These are phyloP conservation scores for Rachicladosporium sp. DNA, from an alignment of 2,329 filamentous ascomycete species.

Conservation along the genomic window DNA sequence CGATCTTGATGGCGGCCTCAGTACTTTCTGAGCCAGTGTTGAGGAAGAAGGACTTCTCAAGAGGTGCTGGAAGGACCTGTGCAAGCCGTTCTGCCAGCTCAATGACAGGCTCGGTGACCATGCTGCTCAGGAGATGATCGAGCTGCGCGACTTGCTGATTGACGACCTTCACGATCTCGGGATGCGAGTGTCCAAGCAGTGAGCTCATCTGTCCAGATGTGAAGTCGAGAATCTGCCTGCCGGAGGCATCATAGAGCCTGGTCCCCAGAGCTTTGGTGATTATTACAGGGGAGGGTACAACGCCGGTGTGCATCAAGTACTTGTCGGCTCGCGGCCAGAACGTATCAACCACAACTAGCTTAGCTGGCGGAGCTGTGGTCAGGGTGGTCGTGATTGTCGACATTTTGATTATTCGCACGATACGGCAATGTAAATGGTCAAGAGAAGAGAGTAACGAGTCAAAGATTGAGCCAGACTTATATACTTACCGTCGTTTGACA, in stretches of 20 bases:
- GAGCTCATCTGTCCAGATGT: constrained; percentile 49
- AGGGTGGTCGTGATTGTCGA: not conserved
- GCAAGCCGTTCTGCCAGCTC: constrained; percentile 39
- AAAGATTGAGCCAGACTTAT: too few relatives aligned
- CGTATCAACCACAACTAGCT: not conserved
- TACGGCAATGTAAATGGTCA: too few relatives aligned
- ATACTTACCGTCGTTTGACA: too few relatives aligned
- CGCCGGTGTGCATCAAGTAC: constrained; percentile 33
- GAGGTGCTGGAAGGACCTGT: constrained; percentile 31
- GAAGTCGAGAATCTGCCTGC: constrained; percentile 40
- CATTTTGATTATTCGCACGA: too few relatives aligned
- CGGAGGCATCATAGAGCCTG: constrained; percentile 32
- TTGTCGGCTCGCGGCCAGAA: constrained; percentile 28
- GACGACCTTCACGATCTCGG: constrained; percentile 45
- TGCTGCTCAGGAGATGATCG: constrained; percentile 46
- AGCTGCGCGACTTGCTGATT: constrained; percentile 36
- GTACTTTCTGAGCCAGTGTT: constrained; percentile 42
- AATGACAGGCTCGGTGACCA: constrained; percentile 45
- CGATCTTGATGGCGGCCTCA: constrained; percentile 53
- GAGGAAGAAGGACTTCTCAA: constrained; percentile 45
- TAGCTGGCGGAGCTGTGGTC: not conserved
- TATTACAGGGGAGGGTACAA: constrained; percentile 28
- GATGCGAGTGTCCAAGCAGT: constrained; percentile 44
- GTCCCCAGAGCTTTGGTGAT: constrained; percentile 36
- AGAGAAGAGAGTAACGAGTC: too few relatives aligned